Percentiles rank a stretch among this genome's conserved stretches.
These are phyloP conservation scores for Barbarea vulgaris DNA, from an alignment of 345 rosid species.

Conservation along the genomic window DNA sequence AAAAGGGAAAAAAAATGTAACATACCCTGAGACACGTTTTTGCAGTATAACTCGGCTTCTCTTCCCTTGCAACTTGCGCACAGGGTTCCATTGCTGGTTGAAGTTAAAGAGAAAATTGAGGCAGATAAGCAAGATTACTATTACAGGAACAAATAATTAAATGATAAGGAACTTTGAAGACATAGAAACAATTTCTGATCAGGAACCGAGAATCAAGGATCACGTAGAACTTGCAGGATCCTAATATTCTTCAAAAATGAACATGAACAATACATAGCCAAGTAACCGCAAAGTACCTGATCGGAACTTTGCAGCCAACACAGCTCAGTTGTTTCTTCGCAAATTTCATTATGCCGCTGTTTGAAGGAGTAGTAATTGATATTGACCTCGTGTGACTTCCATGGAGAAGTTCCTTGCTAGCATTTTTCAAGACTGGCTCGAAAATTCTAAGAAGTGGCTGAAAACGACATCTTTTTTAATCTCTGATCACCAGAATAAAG, in stretches of 20 bases:
- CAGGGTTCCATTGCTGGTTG: conserved; percentile 55
- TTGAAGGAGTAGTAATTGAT: conserved; percentile 87
- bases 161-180: neutral
- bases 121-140: neutral
- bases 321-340: conserved; percentile 87
- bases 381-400: conserved; percentile 95
- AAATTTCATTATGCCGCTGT: conserved; percentile 91
- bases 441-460: conserved; percentile 97
- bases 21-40: conserved; percentile 84
- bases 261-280: conserved; percentile 19
- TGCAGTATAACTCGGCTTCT: conserved; percentile 90
- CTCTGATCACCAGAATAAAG: conserved; percentile 8
- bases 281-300: conserved; percentile 49
- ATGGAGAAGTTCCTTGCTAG: conserved; percentile 85
- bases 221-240: conserved; percentile 9
- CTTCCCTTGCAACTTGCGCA: conserved; percentile 93
- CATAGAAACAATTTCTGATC: neutral
- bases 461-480: conserved; percentile 27
- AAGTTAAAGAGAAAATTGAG: conserved; percentile 6
- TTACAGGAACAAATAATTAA: neutral
- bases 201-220: conserved; percentile 15
- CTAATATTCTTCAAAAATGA: conserved; percentile 1
- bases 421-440: conserved; percentile 96
- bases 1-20: conserved; percentile 23
- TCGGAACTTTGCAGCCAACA: conserved; percentile 83